Evolutionary conservation across 345 rosid genomes (phyloP).

Genomic region (Moringa oleifera): DNA sequence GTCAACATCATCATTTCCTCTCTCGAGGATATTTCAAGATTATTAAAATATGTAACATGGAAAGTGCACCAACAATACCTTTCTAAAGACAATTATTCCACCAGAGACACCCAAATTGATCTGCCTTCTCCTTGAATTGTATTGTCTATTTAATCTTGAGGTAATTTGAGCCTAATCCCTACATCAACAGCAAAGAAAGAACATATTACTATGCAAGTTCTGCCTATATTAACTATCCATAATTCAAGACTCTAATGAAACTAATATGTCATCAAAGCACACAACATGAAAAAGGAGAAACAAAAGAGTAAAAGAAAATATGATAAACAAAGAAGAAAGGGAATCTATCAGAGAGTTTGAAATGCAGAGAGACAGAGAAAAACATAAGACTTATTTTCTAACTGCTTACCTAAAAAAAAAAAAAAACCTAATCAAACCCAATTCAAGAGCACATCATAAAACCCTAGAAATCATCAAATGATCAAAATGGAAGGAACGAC

Average conservation of each 20-base stretch:
- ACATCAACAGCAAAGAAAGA: conserved; percentile 13
- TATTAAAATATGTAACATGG: background rate
- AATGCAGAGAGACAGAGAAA: conserved; percentile 1
- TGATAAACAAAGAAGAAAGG: background rate
- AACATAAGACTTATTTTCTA: conserved; percentile 11
- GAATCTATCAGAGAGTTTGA: conserved; percentile 4
- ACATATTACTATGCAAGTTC: background rate
- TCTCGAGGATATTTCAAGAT: background rate
- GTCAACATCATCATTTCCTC: background rate
- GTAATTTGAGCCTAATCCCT: background rate
- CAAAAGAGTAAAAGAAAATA: conserved; percentile 5
- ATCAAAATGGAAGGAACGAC: conserved; percentile 17
- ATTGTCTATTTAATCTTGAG: background rate
- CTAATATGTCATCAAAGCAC: background rate
- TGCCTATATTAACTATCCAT: background rate
- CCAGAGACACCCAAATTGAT: background rate
- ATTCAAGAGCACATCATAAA: background rate
- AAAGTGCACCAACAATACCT: background rate
- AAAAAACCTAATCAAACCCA: conserved; percentile 21
- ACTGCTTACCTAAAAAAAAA: conserved; percentile 3
- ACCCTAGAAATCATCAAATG: conserved; percentile 25
- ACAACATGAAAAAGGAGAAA: conserved; percentile 1
- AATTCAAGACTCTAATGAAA: conserved; percentile 11
- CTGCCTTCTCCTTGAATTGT: conserved; percentile 5
- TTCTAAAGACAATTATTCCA: no score